A percentile compares a stretch with the other conserved stretches of the same genome.
These are phyloP conservation scores for Cryptococcus hybrid DNA, from an alignment of 1,284 basidiomycete genomes.

Conservation along the genomic window DNA sequence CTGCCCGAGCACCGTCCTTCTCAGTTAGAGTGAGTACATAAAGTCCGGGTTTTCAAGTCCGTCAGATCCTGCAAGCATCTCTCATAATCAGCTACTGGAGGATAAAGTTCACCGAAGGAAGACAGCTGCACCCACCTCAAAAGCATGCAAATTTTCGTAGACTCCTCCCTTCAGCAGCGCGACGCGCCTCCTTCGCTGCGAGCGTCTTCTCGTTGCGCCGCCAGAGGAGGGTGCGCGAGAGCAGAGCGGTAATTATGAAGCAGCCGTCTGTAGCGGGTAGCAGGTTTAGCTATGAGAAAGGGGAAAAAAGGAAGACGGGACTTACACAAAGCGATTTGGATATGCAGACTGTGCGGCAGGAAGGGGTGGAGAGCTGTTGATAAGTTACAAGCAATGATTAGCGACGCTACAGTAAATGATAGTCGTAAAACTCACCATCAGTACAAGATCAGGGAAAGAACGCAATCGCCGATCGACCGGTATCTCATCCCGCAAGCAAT, in stretches of 20 bases:
- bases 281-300: not conserved
- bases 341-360: conserved; percentile 25
- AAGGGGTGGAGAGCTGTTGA: too few relatives aligned
- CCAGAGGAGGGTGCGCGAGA: conserved; percentile 18
- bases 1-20: too few relatives aligned
- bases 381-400: too few relatives aligned
- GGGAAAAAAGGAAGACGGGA: conserved; percentile 3
- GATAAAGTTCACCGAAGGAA: not conserved
- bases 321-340: conserved; percentile 34
- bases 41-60: conserved; percentile 34
- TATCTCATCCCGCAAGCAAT: too few relatives aligned
- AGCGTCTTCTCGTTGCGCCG: conserved; percentile 21
- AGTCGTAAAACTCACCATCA: too few relatives aligned
- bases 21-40: conserved; percentile 18
- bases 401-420: too few relatives aligned
- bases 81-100: not conserved
- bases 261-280: not conserved
- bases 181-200: conserved; percentile 6
- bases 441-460: too few relatives aligned
- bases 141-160: conserved; percentile 13
- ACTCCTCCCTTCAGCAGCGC: not conserved
- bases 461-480: too few relatives aligned
- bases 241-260: conserved; percentile 16
- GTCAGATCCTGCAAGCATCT: conserved; percentile 24
- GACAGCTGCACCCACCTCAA: conserved; percentile 9